A percentile compares a stretch with the other conserved stretches of the same genome.
Conservation (phyloP, 805 yeast genomes). For the Starmera dryadoides region DNA sequence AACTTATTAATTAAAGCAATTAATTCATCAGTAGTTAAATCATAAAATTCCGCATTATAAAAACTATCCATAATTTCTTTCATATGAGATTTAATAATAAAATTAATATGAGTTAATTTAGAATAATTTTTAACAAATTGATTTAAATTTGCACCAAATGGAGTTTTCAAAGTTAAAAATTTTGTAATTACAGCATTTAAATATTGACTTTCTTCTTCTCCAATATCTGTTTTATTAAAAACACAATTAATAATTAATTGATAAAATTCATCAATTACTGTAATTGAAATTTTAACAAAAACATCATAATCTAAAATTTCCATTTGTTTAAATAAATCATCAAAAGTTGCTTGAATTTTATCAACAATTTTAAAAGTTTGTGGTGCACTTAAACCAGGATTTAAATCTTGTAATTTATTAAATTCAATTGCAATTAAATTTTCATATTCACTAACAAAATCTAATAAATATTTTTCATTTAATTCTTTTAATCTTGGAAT, state of each 20-base stretch:
- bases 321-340: slow-evolving; percentile 3
- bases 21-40: slow-evolving; percentile 29
- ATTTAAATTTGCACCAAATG: slow-evolving; percentile 4
- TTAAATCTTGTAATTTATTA: slow-evolving; percentile 8
- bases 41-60: slow-evolving; percentile 32
- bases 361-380: slow-evolving; percentile 8
- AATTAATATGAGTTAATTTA: slow-evolving; percentile 14
- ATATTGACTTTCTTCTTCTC: slow-evolving; percentile 18
- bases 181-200: slow-evolving; percentile 10
- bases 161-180: slow-evolving; percentile 9
- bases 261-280: slow-evolving; percentile 13
- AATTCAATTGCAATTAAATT: slow-evolving; percentile 2
- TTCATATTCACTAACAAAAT: slow-evolving; percentile 8
- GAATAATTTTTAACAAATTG: slow-evolving; percentile 11
- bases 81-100: slow-evolving; percentile 26
- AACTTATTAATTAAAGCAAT: slow-evolving; percentile 27
- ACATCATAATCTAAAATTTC: slow-evolving; percentile 3
- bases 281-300: slow-evolving; percentile 5
- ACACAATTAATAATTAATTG: slow-evolving; percentile 12
- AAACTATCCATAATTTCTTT: slow-evolving; percentile 33
- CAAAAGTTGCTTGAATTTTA: slow-evolving; percentile 7
- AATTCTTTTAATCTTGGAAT: slow-evolving; percentile 33
- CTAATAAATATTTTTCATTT: slow-evolving; percentile 20
- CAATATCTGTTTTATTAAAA: slow-evolving; percentile 11
- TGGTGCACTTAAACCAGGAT: slow-evolving; percentile 11